These are phyloP conservation scores for Podospora appendiculata DNA, from an alignment of 495 filamentous ascomycete species.

Conservation along the genomic window DNA sequence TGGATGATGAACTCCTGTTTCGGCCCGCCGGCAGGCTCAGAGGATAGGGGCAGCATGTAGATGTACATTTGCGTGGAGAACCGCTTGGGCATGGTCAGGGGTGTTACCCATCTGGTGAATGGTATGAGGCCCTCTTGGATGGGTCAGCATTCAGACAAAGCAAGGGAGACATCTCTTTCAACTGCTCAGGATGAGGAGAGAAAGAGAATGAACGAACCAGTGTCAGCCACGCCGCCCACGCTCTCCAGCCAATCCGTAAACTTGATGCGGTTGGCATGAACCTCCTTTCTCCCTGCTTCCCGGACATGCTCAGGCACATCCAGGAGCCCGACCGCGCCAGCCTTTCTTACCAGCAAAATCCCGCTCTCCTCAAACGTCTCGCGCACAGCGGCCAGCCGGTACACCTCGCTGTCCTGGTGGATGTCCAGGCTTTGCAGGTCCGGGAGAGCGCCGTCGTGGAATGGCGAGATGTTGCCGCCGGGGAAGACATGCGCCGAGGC, in stretches of 20 bases:
- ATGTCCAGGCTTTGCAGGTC: conserved; percentile 32
- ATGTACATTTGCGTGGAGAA: conserved; percentile 96
- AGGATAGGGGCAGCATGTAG: conserved; percentile 70
- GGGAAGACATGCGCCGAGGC: conserved; percentile 94
- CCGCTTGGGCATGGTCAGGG: conserved; percentile 57
- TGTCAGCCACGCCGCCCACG: conserved; percentile 58
- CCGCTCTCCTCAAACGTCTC: conserved; percentile 96
- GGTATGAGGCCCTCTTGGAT: conserved; percentile 57
- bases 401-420: conserved; percentile 60
- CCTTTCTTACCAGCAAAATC: conserved; percentile 57
- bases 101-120: conserved; percentile 91
- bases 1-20: conserved; percentile 35
- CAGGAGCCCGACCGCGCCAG: conserved; percentile 34
- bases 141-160: too few species aligned
- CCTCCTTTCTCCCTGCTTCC: conserved; percentile 56
- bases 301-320: conserved; percentile 50
- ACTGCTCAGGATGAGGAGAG: not conserved
- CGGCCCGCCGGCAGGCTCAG: not conserved
- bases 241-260: conserved; percentile 62
- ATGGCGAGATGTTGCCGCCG: conserved; percentile 71
- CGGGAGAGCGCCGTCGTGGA: conserved; percentile 60
- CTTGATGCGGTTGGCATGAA: conserved; percentile 50
- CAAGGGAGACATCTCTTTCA: too few species aligned
- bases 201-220: conserved; percentile 36
- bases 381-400: conserved; percentile 71